Conservation (phyloP, 768 basidiomycete genomes). For the Stropharia rugosoannulata region DNA sequence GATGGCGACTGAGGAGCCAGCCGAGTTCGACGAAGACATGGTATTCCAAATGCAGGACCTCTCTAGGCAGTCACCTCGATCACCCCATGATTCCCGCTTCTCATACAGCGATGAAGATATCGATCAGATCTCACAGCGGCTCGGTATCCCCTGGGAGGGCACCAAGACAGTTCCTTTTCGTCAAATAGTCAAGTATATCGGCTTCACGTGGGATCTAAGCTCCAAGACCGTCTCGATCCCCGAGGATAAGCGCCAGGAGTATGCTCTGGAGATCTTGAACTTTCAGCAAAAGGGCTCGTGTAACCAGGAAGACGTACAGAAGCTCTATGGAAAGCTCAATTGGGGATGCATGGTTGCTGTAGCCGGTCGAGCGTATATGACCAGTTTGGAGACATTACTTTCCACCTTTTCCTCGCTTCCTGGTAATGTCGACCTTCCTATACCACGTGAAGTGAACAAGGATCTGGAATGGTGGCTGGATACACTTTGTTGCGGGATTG, state of each 20-base stretch:
- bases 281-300: conserved; percentile 25
- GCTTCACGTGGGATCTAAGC: conserved; percentile 24
- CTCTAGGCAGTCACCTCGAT: conserved; percentile 9
- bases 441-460: too few species aligned
- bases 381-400: conserved; percentile 26
- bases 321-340: conserved; percentile 38
- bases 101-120: conserved; percentile 25
- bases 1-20: conserved; percentile 9
- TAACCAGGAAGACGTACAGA: conserved; percentile 29
- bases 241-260: conserved; percentile 20
- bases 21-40: conserved; percentile 32
- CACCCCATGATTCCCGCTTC: conserved; percentile 4
- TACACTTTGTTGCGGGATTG: too few species aligned
- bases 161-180: conserved; percentile 16
- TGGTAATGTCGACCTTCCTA: too few species aligned
- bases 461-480: too few species aligned
- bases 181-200: conserved; percentile 15
- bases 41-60: conserved; percentile 20
- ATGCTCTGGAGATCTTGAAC: conserved; percentile 20
- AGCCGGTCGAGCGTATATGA: conserved; percentile 38
- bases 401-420: too few species aligned
- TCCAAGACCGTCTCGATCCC: conserved; percentile 13
- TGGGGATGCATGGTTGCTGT: conserved; percentile 30
- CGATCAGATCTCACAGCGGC: conserved; percentile 21
- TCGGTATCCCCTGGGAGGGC: conserved; percentile 23